Evolutionary conservation across 106 monocot genomes (phyloP), one percentile per base, ranked within the genome.

Genomic region (Triglochin maritima): DNA sequence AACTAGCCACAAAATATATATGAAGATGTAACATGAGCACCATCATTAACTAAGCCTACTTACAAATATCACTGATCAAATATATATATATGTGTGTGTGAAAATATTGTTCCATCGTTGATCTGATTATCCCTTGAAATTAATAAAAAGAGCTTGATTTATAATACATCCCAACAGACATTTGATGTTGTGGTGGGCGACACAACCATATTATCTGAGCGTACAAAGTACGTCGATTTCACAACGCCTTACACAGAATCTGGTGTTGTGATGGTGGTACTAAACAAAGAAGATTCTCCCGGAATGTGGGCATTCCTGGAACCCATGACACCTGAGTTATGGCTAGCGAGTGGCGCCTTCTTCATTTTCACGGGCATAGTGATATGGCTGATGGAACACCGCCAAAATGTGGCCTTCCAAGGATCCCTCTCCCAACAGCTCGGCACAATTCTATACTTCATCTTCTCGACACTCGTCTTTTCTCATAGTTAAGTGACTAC

Each of bases 161-260:
- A n/a, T n/a, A n/a, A n/a, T n/a, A n/a, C n/a, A n/a, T n/a, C n/a
- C n/a, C n/a, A n/a, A n/a, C n/a, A 70, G 70, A 59, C 3, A 44
- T 70, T 15, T 7, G 70, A 70, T 49, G 70, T 57, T 8, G 1
- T 59, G 10, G 57, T 70, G 8, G 70, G 58, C 3, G 57, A 70
- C n/a, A 14, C 4, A 9, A 70, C 70, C 7, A 70, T 70, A 10
- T 45, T 0, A 10, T n/a, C 43, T 2, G 47, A 59, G 3, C 3
- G 70, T 0, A 46, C 70, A 3, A 17, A 4, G 10, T 44, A 59
- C 9, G 59, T 70, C 2, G 54, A 70, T n/a, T 70, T 59, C 59
- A 70, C 70, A 47, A 13, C 14, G 12, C 70, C 70, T 2, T 70
- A 45, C 48, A 59, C 70, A 3, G 70, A 70, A 15, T 13, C 70